These are phyloP conservation scores for bread wheat (Triticum aestivum) DNA, from an alignment of 176 grass and related monocot genomes.

Conservation along the genomic window DNA sequence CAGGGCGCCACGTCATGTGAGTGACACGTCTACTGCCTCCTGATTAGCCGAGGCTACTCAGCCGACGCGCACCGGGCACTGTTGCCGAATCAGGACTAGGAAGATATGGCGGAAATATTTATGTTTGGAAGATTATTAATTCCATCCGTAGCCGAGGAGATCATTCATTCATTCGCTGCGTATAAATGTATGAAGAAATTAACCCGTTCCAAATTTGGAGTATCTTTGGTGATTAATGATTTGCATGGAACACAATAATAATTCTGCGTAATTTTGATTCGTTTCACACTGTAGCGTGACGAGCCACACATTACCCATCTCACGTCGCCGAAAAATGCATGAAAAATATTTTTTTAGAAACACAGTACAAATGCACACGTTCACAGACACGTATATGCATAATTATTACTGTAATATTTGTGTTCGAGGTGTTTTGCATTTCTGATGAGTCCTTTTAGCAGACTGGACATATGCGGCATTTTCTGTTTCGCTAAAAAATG, in stretches of 20 bases:
- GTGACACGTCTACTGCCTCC: slow-evolving; percentile 7
- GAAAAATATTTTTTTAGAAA: no score
- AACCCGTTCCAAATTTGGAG: neutral
- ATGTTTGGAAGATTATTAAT: neutral
- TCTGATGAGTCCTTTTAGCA: no score
- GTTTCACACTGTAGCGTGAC: neutral
- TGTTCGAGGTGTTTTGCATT: no score
- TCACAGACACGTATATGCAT: no score
- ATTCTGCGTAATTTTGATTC: neutral
- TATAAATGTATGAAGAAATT: neutral
- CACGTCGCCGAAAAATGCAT: neutral
- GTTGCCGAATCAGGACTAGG: neutral
- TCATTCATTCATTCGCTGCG: neutral
- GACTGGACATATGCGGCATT: no score
- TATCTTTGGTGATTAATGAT: neutral
- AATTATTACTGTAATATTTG: no score
- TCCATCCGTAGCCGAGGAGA: neutral
- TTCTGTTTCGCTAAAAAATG: no score
- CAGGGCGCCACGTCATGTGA: neutral
- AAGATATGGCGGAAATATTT: no score
- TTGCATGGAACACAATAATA: neutral
- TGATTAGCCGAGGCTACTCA: slow-evolving; percentile 27
- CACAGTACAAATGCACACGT: no score
- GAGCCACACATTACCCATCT: neutral
- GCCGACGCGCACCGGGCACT: neutral